A percentile compares a stretch with the other conserved stretches of the same genome.
Conservation (phyloP, 2,329 filamentous ascomycete genomes). For the Exophiala xenobiotica region DNA sequence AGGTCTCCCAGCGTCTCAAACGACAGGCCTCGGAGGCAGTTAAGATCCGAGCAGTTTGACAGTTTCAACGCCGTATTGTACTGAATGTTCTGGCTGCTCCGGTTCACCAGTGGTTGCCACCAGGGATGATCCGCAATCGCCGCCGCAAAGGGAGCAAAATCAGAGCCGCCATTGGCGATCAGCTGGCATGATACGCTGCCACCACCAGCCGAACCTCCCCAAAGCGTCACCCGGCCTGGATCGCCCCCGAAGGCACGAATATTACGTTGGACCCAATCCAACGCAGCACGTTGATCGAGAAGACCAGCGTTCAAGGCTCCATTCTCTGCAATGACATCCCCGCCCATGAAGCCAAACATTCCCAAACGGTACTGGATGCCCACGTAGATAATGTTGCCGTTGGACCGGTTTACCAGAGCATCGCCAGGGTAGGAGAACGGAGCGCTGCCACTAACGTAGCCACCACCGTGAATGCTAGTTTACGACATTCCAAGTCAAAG, state of each 20-base stretch:
- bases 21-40: conserved; percentile 9
- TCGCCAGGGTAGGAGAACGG: conserved; percentile 20
- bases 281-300: conserved; percentile 38
- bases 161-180: conserved; percentile 40
- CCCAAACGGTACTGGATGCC: conserved; percentile 75
- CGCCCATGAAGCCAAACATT: conserved; percentile 64
- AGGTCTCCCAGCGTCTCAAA: conserved; percentile 8
- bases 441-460: conserved; percentile 26
- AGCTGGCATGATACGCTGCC: conserved; percentile 32
- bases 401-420: conserved; percentile 24
- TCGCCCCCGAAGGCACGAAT: conserved; percentile 40
- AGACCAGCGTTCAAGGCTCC: conserved; percentile 36
- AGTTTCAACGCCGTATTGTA: conserved; percentile 46
- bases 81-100: conserved; percentile 34
- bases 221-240: conserved; percentile 39
- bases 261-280: conserved; percentile 41
- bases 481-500: conserved; percentile 1
- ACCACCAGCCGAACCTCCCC: conserved; percentile 33
- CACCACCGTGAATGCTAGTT: conserved; percentile 28
- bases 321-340: conserved; percentile 7
- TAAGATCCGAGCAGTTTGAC: conserved; percentile 43
- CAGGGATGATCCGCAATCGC: conserved; percentile 42
- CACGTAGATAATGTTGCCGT: conserved; percentile 58
- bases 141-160: conserved; percentile 43
- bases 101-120: conserved; percentile 37